Conservation (phyloP, 2,329 filamentous ascomycete species). For the Colletotrichum australisinense region DNA sequence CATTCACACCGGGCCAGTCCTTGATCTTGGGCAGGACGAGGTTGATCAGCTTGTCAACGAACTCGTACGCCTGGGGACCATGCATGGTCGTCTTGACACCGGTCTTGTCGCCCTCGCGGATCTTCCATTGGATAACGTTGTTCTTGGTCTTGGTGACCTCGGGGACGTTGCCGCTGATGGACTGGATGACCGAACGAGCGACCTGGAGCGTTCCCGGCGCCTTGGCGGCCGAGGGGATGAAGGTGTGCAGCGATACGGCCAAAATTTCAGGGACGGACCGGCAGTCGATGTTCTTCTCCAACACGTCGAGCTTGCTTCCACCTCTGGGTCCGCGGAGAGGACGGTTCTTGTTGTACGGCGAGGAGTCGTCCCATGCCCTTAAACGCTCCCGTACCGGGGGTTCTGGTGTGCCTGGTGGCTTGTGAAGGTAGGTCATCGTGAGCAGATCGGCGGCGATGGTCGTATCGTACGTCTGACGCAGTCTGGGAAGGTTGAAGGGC, state of each 20-base stretch:
- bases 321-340: slow-evolving; percentile 87
- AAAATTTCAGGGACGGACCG: slow-evolving; percentile 86
- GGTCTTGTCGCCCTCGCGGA: slow-evolving; percentile 77
- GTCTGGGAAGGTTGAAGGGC: slow-evolving; percentile 87
- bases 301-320: slow-evolving; percentile 74
- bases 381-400: slow-evolving; percentile 71
- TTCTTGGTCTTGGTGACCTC: slow-evolving; percentile 75
- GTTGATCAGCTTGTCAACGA: slow-evolving; percentile 89
- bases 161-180: slow-evolving; percentile 83
- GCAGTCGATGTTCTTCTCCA: slow-evolving; percentile 82
- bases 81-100: slow-evolving; percentile 82
- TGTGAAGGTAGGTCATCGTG: slow-evolving; percentile 88
- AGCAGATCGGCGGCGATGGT: slow-evolving; percentile 90
- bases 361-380: slow-evolving; percentile 88
- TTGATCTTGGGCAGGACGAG: slow-evolving; percentile 95
- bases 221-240: slow-evolving; percentile 75
- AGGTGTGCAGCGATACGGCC: slow-evolving; percentile 83
- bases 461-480: slow-evolving; percentile 89
- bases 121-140: slow-evolving; percentile 80
- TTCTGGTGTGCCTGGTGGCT: slow-evolving; percentile 77
- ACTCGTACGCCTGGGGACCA: slow-evolving; percentile 88
- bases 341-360: slow-evolving; percentile 94
- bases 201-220: slow-evolving; percentile 84
- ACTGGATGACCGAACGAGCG: slow-evolving; percentile 84
- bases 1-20: slow-evolving; percentile 83